phyloP scores from a whole-genome alignment of 208 protist species.

The Wallacemonas sp. region DNA sequence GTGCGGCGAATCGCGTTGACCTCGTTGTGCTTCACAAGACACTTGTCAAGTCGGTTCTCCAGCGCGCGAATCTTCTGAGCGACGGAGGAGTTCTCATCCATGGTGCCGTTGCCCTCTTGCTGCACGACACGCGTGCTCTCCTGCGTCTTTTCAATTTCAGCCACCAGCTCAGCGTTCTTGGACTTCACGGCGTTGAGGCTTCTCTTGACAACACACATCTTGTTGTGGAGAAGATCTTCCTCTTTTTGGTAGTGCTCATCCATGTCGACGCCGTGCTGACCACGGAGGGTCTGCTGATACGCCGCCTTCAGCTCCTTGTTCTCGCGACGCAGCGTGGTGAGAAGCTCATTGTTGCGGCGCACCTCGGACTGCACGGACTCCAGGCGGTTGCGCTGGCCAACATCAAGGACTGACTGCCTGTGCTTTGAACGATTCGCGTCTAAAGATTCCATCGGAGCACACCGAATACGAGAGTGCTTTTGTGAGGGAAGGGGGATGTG shows the following conservation, averaged over 20 bases:
- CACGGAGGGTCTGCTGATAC: conserved; percentile 53
- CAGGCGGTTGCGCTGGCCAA: conserved; percentile 83
- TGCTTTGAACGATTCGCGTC: conserved; percentile 33
- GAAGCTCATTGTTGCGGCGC: conserved; percentile 85
- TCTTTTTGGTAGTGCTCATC: conserved; percentile 80
- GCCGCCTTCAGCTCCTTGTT: conserved; percentile 84
- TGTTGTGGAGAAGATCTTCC: conserved; percentile 79
- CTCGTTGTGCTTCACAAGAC: conserved; percentile 97
- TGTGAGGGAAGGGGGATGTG: background rate
- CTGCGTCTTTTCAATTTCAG: conserved; percentile 52
- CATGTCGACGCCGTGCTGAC: conserved; percentile 55
- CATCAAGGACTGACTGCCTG: conserved; percentile 79
- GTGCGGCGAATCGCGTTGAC: conserved; percentile 93
- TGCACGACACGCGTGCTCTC: conserved; percentile 57
- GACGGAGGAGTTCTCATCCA: conserved; percentile 79
- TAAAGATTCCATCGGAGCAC: background rate
- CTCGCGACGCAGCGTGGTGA: conserved; percentile 79
- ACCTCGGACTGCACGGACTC: conserved; percentile 81
- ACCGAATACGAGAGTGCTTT: conserved; percentile 2
- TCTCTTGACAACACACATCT: conserved; percentile 77
- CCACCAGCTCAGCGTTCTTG: conserved; percentile 65
- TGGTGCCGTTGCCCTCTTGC: conserved; percentile 47
- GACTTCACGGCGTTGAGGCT: conserved; percentile 85
- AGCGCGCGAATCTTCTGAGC: conserved; percentile 92
- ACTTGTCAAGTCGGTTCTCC: conserved; percentile 96